A percentile compares a stretch with the other conserved stretches of the same genome.
Conservation (phyloP, 2,329 filamentous ascomycete species). For the Pseudogymnoascus pannorum region DNA sequence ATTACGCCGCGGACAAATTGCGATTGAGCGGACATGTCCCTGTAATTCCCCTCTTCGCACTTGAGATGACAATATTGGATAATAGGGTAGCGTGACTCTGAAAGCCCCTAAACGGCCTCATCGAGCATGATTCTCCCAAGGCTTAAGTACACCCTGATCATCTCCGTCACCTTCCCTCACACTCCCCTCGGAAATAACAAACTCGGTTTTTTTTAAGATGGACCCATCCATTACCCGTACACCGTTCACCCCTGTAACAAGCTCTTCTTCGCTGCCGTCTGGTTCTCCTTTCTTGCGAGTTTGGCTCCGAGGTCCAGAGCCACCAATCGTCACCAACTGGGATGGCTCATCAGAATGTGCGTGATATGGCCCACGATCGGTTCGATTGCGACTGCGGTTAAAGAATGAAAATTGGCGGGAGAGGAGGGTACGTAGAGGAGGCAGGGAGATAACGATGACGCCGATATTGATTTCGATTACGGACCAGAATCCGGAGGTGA, state of each 20-base stretch:
- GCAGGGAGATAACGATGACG: conserved; percentile 4
- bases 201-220: conserved; percentile 12
- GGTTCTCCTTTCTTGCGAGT: not conserved
- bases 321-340: not conserved
- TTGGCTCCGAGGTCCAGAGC: not conserved
- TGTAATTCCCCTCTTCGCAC: too few relatives aligned
- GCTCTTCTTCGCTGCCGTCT: conserved; percentile 12
- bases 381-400: not conserved
- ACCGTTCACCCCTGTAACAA: conserved; percentile 6
- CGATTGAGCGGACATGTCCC: too few relatives aligned
- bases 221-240: not conserved
- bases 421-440: conserved; percentile 14
- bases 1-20: too few relatives aligned
- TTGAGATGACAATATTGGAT: too few relatives aligned
- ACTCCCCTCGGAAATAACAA: not conserved
- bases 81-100: too few relatives aligned
- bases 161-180: not conserved
- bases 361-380: not conserved
- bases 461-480: conserved; percentile 7
- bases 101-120: too few relatives aligned
- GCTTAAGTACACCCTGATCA: not conserved
- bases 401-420: conserved; percentile 12
- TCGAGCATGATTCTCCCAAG: not conserved
- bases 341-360: not conserved
- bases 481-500: conserved; percentile 14